Base-by-base conservation (phyloP, 2,329 filamentous ascomycete genomes). In the Akanthomyces uredinophilus region DNA sequence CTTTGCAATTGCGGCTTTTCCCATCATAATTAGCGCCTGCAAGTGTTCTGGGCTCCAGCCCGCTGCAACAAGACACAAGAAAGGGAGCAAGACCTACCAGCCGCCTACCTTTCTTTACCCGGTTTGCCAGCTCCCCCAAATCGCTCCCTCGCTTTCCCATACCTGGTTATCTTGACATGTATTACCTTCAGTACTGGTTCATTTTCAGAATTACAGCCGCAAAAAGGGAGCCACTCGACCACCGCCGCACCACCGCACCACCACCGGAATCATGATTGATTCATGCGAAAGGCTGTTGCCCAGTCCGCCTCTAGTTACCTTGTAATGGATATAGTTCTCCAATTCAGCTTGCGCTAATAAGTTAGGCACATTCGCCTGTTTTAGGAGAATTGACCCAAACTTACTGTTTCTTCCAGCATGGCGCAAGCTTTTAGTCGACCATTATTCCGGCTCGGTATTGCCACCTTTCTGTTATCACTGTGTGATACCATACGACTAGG, bases 401-500 rank as follows among this genome's bases (percentile, higher is more conserved):
- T 39, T 58, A 47, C 55, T 32, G 43, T 58, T 58, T 58, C 43
- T 58, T 58, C 55, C 55, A 44, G 55, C 41, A 56, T 56, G 53
- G 53, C 53, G 27, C 53, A 46, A 56, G 43, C 29, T 27, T 49
- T 27, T 49, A 57, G 44, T 39, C 20, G 35, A 20, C 10, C 55
- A 54, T 51, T 47, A 54, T 51, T 47, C 44, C 44, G 27, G 37
- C 14, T 39, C 44, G 20, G n/a, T 14, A 20, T 22, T 56, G 53
- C 32, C 49, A 52, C 29, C 22, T n/a, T 2, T 29, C 6, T 39
- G 29, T 32, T 32, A 43, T 43, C 37, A 52, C 18, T 35, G 11
- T 47, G n/a, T 7, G 22, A 11, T 47, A 27, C 27, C 27, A 29
- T 29, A n/a, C n/a, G n/a, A n/a, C 27, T 29, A 6, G 27, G 14